These are phyloP conservation scores for Cytospora piceicola DNA, from an alignment of 2,329 filamentous ascomycete species.

Conservation along the genomic window DNA sequence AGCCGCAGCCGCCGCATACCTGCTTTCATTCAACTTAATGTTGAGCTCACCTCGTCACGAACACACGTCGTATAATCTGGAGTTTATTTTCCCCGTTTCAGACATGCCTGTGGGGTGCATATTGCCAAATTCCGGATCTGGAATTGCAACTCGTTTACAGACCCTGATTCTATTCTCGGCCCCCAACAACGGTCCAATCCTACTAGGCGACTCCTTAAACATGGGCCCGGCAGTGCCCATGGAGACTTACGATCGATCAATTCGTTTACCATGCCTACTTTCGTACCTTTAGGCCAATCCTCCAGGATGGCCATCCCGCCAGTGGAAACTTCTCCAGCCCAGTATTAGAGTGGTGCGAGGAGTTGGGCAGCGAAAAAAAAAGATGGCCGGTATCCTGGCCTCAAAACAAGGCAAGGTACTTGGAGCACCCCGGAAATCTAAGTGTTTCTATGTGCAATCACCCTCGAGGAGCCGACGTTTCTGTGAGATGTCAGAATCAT, in stretches of 20 bases:
- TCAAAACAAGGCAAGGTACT: constrained; percentile 17
- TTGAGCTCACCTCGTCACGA: constrained; percentile 6
- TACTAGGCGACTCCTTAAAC: constrained; percentile 22
- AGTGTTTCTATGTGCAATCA: constrained; percentile 8
- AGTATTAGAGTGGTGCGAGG: not conserved
- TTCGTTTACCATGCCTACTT: not conserved
- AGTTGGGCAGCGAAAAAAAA: not conserved
- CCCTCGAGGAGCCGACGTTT: not conserved
- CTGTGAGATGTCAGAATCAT: constrained; percentile 2
- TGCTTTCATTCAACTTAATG: not conserved
- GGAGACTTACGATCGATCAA: not conserved
- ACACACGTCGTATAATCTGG: constrained; percentile 8
- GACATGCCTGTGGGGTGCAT: not conserved
- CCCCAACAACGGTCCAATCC: constrained; percentile 22
- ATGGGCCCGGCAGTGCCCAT: constrained; percentile 1
- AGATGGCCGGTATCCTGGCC: not conserved
- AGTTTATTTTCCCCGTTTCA: not conserved
- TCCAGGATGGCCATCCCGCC: constrained; percentile 28
- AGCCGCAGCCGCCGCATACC: constrained; percentile 1
- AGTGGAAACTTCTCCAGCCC: constrained; percentile 1
- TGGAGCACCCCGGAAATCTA: not conserved
- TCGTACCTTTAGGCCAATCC: constrained; percentile 14
- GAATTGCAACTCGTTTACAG: not conserved
- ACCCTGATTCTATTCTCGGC: constrained; percentile 15
- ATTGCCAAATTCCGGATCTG: not conserved